Base-by-base conservation (phyloP, 768 basidiomycete species). In the Hemileccinum impolitum region DNA sequence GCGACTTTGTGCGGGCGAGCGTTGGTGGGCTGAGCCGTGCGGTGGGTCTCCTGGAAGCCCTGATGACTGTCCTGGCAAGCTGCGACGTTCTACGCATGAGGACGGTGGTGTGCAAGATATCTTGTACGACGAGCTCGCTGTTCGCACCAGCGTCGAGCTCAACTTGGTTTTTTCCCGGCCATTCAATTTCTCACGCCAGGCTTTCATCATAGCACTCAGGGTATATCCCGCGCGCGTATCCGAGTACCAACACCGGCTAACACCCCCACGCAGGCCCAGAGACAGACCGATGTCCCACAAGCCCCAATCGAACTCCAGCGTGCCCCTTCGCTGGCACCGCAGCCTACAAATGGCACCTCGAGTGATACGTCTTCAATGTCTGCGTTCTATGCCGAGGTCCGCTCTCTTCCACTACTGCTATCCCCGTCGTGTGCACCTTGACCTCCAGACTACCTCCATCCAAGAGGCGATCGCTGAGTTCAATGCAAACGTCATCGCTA, bases 151-250 rank as follows among this genome's bases (percentile, higher is more conserved):
- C 36, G 48, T 45, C 40, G 50, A 17, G 37, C 35, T 37, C 35
- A 8, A 10, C 9, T 36, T 5, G 2, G 37, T 43, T 34, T 59
- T 63, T 54, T 38, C 60, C 54, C 58, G 57, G 28, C 19, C 18
- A 28, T 28, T 39, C 13, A 37, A 28, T 42, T 36, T 43, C 39
- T n/a, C 39, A 51, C 43, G 44, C 25, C 28, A n/a, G n/a, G n/a
- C n/a, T n/a, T n/a, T n/a, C n/a, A n/a, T 94, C 55, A 90, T 88
- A 60, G 88, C 86, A 51, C 81, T 87, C 77, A 80, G 88, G 72
- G 88, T 87, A 53, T 40, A 79, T 59, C 81, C 6, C 26, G 17
- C 44, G 13, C 10, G 62, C 78, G 77, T 43, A 59, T 78, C 76
- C 9, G 17, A 17, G 5, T n/a, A 9, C 13, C 6, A 30, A 7